A percentile compares a stretch with the other conserved stretches of the same genome.
Conservation (phyloP, 2,329 filamentous ascomycete genomes). For the Talaromyces piceae region DNA sequence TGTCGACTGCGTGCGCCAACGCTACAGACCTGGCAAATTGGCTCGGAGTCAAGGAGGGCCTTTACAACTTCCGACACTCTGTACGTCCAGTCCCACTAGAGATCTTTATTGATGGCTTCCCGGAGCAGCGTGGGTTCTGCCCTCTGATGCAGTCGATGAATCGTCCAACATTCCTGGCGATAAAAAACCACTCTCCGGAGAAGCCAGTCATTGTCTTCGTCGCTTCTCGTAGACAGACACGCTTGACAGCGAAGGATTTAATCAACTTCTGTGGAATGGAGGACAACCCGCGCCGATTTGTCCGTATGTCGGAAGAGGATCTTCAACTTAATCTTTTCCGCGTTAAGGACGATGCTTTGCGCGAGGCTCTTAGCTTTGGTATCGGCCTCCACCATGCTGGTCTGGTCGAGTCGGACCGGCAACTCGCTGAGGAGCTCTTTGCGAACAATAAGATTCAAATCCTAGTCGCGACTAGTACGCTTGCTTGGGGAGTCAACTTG, state of each 20-base stretch:
- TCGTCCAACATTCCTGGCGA: slow-evolving; percentile 86
- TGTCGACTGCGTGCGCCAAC: slow-evolving; percentile 98
- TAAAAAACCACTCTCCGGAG: slow-evolving; percentile 91
- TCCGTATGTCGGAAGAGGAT: slow-evolving; percentile 92
- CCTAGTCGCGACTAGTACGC: slow-evolving; percentile 85
- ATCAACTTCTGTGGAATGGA: slow-evolving; percentile 99
- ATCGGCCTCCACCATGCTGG: slow-evolving; percentile 97
- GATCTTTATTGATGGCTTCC: slow-evolving; percentile 96
- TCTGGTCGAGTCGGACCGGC: slow-evolving; percentile 87
- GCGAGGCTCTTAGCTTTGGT: slow-evolving; percentile 92
- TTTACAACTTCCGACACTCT: slow-evolving; percentile 97
- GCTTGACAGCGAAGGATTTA: slow-evolving; percentile 87
- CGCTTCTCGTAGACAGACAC: slow-evolving; percentile 86
- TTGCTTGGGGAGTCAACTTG: slow-evolving; percentile 97
- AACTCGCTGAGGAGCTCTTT: slow-evolving; percentile 88
- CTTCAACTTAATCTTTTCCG: slow-evolving; percentile 77
- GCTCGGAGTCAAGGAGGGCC: slow-evolving; percentile 88
- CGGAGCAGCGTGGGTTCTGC: slow-evolving; percentile 89
- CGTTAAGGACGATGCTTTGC: slow-evolving; percentile 86
- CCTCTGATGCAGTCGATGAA: slow-evolving; percentile 99
- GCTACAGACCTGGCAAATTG: slow-evolving; percentile 90
- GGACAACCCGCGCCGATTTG: slow-evolving; percentile 87
- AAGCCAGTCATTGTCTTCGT: slow-evolving; percentile 99
- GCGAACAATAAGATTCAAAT: slow-evolving; percentile 98
- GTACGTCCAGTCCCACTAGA: slow-evolving; percentile 93